phyloP scores from a whole-genome alignment of 2,329 filamentous ascomycete species.

The Hymenoscyphus linearis region DNA sequence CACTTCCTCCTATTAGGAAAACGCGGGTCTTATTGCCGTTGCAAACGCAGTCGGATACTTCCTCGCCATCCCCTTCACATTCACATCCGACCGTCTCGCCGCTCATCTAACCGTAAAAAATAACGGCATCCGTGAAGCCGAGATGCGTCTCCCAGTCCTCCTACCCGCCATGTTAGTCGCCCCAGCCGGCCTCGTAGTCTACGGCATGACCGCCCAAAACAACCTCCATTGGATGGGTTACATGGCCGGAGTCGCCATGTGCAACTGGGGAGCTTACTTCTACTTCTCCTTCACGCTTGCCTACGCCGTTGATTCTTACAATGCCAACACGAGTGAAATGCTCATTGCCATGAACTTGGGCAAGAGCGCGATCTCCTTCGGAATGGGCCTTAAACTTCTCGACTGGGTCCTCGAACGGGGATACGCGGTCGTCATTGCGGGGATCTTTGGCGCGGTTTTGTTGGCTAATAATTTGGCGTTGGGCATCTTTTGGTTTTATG shows the following conservation, averaged over 20 bases:
- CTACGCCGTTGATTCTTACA: conserved; percentile 56
- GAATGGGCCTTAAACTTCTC: conserved; percentile 44
- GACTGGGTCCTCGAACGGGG: conserved; percentile 46
- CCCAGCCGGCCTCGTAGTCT: conserved; percentile 51
- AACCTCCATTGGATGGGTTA: conserved; percentile 48
- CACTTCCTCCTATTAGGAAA: conserved; percentile 28
- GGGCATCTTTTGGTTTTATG: conserved; percentile 45
- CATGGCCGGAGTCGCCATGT: conserved; percentile 45
- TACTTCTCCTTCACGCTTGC: conserved; percentile 54
- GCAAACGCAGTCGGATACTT: conserved; percentile 33
- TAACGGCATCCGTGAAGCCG: conserved; percentile 36
- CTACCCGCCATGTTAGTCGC: conserved; percentile 48
- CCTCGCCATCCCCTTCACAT: conserved; percentile 41
- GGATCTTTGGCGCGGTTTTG: conserved; percentile 44
- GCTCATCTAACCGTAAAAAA: conserved; percentile 36
- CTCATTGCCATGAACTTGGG: conserved; percentile 55
- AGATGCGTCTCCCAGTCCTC: conserved; percentile 39
- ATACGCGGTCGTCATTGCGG: conserved; percentile 46
- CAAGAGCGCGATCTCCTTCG: conserved; percentile 51
- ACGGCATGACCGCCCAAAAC: conserved; percentile 50
- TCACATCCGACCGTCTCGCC: conserved; percentile 36
- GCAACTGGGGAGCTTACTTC: conserved; percentile 46
- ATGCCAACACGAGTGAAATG: conserved; percentile 56
- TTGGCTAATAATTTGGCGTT: conserved; percentile 45
- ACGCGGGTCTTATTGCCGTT: conserved; percentile 42